Conservation (phyloP, 345 rosid genomes). For the Populus deltoides region DNA sequence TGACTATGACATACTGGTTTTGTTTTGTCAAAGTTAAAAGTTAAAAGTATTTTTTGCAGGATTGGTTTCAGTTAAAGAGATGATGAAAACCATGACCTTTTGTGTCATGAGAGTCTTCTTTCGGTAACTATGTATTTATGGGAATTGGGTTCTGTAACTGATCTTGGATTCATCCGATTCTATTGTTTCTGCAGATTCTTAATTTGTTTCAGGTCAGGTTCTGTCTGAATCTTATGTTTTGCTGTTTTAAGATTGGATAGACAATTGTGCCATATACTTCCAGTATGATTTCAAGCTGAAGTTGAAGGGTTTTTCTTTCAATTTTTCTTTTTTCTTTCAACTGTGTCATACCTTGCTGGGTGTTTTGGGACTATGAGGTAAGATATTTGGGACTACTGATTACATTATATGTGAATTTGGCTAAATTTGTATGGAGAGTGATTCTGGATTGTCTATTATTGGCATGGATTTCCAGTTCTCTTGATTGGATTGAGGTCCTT, state of each 20-base stretch:
- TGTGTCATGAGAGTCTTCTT: slow-evolving; percentile 11
- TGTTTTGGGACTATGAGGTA: neutral
- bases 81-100: slow-evolving; percentile 17
- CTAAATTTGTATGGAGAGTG: slow-evolving; percentile 3
- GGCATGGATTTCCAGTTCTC: neutral
- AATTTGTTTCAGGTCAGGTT: slow-evolving; percentile 30
- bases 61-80: slow-evolving; percentile 23
- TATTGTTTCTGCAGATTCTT: slow-evolving; percentile 39
- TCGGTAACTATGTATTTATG: slow-evolving; percentile 25
- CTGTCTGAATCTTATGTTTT: neutral
- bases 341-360: neutral
- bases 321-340: neutral
- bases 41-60: slow-evolving; percentile 7
- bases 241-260: neutral
- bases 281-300: neutral
- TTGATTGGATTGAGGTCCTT: slow-evolving; percentile 16
- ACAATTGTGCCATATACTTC: slow-evolving; percentile 12
- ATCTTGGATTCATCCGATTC: slow-evolving; percentile 38
- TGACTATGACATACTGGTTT: neutral
- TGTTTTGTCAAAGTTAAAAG: neutral
- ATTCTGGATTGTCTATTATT: neutral
- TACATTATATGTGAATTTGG: slow-evolving; percentile 1
- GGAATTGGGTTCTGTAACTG: slow-evolving; percentile 36
- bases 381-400: slow-evolving; percentile 1
- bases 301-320: neutral